phyloP scores from a whole-genome alignment of 192 early-diverging fungal species.

The Phycomyces blakesleeanus region DNA sequence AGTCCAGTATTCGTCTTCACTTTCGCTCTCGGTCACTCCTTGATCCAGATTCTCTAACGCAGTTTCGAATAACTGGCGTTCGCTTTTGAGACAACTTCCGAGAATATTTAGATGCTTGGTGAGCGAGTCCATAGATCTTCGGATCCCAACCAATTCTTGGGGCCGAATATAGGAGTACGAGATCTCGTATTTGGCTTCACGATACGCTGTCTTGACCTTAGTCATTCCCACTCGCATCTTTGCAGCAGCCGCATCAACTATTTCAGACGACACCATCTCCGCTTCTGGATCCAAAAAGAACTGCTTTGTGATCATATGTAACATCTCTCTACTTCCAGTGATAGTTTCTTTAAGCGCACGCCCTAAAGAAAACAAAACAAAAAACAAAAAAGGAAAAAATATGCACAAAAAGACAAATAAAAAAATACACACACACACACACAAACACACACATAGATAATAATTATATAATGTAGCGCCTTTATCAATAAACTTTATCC shows the following conservation, averaged over 20 bases:
- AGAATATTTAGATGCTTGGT: constrained; percentile 33
- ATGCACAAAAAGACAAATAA: too few relatives aligned
- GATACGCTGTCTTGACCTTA: constrained; percentile 36
- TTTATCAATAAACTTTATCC: too few relatives aligned
- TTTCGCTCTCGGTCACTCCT: constrained; percentile 6
- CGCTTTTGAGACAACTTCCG: constrained; percentile 29
- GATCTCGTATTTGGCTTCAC: constrained; percentile 33
- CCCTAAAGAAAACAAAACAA: constrained; percentile 15
- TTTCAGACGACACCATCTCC: constrained; percentile 9
- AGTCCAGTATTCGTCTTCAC: constrained; percentile 5
- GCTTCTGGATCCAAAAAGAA: constrained; percentile 32
- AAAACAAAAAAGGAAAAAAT: too few relatives aligned
- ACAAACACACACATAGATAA: too few relatives aligned
- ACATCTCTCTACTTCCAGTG: constrained; percentile 26
- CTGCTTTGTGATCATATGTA: constrained; percentile 30
- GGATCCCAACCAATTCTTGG: constrained; percentile 18
- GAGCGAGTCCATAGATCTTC: constrained; percentile 20
- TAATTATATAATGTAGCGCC: too few relatives aligned
- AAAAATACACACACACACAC: too few relatives aligned
- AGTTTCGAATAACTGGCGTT: constrained; percentile 32
- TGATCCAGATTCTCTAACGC: constrained; percentile 13
- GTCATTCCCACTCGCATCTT: constrained; percentile 32
- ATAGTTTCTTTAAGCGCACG: constrained; percentile 34
- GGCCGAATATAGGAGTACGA: constrained; percentile 32
- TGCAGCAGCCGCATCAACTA: constrained; percentile 10